Evolutionary conservation across 352 stramenopile genomes (phyloP), one percentile per base, ranked within the genome.

Genomic region (Phytophthora pluvialis): DNA sequence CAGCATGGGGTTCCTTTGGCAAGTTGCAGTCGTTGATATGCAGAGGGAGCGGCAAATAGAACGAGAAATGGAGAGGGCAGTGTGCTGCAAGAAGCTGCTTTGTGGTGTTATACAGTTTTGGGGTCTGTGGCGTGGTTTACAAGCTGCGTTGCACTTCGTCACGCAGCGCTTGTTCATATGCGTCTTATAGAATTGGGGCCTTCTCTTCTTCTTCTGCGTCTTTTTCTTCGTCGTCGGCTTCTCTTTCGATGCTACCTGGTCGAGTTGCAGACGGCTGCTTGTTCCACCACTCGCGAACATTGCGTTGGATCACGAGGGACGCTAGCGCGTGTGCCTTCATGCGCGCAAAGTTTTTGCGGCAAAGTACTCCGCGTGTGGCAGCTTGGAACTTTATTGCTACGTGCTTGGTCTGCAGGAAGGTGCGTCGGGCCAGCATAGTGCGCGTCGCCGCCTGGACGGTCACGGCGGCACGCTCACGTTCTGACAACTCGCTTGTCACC

Each of bases 311-410:
- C 32, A 95, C 88, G 13, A 95, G 67, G 28, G 88, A 94, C 13
- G 88, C 85, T 10, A 93, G 72, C 51, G 86, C 85, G 16, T 94
- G 83, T 21, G 82, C 83, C 64, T 95, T 95, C 85, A 95, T 94
- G 32, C 82, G 81, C 0, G 85, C 83, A 72, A 95, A 95, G 50
- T 95, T 86, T 67, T 95, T 95, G 15, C 88, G 83, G 31, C 86
- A 94, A 31, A 95, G 64, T 18, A 93, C 81, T 33, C 88, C 88
- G 9, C 88, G 83, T 12, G 88, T 93, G 25, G 88, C 87, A 1
- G 88, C 88, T 75, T 95, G 88, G 13, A 95, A 83, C 52, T 90
- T 92, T 53, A 95, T 95, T 29, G 88, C 80, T 3, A 93, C 86
- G 69, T 95, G 89, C n/a, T 86, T 85, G 1, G 86, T 90, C 51